These are phyloP conservation scores for Lineolata rhizophorae DNA, from an alignment of 495 filamentous ascomycete genomes.

Conservation along the genomic window DNA sequence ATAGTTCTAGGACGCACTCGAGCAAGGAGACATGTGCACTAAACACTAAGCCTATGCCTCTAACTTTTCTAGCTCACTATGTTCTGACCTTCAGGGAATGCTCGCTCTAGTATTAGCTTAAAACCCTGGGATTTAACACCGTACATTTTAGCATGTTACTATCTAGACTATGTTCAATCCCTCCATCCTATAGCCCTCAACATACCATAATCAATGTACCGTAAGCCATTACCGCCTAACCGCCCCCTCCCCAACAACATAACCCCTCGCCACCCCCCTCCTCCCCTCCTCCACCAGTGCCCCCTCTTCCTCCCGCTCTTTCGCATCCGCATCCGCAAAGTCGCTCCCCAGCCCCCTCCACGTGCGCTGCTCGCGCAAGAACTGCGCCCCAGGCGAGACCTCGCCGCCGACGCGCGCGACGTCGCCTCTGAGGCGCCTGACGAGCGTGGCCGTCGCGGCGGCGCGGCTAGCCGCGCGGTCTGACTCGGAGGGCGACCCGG, in stretches of 20 bases:
- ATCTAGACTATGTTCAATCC: too few species aligned
- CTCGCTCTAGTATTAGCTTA: neutral
- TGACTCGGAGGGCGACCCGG: conserved; percentile 6
- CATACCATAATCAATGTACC: too few species aligned
- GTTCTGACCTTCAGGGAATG: neutral
- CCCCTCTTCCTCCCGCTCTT: conserved; percentile 27
- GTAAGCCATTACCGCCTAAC: too few species aligned
- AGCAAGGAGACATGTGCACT: too few species aligned
- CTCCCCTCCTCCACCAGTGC: conserved; percentile 58
- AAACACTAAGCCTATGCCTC: too few species aligned
- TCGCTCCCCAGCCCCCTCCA: conserved; percentile 90
- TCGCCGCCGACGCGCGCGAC: conserved; percentile 57
- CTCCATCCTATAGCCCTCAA: too few species aligned
- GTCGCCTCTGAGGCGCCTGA: conserved; percentile 41
- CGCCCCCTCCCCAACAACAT: conserved; percentile 55
- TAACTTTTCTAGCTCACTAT: too few species aligned
- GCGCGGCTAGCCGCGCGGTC: conserved; percentile 2
- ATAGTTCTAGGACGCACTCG: too few species aligned
- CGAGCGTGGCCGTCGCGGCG: conserved; percentile 23
- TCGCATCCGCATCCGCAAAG: conserved; percentile 44
- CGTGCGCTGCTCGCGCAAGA: conserved; percentile 54
- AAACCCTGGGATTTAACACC: too few species aligned
- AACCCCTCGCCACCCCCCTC: conserved; percentile 77
- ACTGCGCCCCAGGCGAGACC: conserved; percentile 80
- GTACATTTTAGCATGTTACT: too few species aligned